Evolutionary conservation across 192 early-diverging fungal genomes (phyloP).

Genomic region (Polychytrium aggregatum): DNA sequence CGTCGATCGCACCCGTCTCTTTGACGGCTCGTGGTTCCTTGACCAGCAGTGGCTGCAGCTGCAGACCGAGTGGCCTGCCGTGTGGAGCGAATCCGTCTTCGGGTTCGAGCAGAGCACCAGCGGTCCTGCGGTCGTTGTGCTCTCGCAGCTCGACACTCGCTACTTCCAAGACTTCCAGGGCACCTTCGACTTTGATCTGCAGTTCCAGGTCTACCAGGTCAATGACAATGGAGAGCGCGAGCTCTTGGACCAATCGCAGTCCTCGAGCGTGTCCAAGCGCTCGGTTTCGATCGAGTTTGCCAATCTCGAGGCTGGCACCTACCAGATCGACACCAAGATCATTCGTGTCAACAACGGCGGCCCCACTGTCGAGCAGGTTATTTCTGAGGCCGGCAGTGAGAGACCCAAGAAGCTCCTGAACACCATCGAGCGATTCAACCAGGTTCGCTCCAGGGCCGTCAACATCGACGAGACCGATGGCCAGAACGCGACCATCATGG

Average conservation of each 20-base stretch:
- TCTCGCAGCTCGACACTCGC: conserved; percentile 15
- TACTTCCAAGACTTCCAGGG: conserved; percentile 12
- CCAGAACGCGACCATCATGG: background rate
- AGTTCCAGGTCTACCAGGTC: background rate
- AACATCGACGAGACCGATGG: background rate
- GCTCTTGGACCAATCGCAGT: background rate
- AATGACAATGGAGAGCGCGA: background rate
- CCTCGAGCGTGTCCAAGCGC: background rate
- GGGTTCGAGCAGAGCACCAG: background rate
- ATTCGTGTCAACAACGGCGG: background rate
- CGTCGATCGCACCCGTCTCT: conserved; percentile 8
- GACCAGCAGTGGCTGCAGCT: conserved; percentile 6
- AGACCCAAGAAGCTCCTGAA: background rate
- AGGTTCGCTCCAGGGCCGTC: background rate
- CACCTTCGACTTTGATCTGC: conserved; percentile 4
- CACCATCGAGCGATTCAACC: background rate
- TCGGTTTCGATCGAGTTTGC: background rate
- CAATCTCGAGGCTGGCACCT: background rate
- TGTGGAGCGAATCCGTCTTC: conserved; percentile 2
- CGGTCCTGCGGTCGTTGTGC: conserved; percentile 7
- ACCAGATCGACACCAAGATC: background rate
- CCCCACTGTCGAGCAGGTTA: background rate
- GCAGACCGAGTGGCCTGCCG: conserved; percentile 6
- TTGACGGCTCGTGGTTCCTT: conserved; percentile 15
- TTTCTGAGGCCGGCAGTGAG: background rate